phyloP scores from a whole-genome alignment of 2,329 filamentous ascomycete genomes.

The Alternaria tenuissima region DNA sequence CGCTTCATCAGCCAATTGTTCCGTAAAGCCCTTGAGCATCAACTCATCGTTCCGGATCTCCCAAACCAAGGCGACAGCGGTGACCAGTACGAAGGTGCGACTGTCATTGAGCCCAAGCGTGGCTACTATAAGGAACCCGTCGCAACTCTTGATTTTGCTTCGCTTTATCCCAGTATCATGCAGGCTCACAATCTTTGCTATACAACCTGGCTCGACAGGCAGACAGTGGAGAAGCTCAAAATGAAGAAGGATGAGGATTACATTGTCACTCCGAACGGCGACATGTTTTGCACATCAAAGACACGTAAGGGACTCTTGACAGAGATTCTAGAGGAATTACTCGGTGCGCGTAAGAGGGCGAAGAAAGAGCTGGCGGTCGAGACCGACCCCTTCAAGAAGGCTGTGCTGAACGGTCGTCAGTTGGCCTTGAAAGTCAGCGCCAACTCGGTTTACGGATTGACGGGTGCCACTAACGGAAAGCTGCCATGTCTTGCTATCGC shows the following conservation, averaged over 20 bases:
- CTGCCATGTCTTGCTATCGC: slow-evolving; percentile 94
- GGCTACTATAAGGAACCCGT: slow-evolving; percentile 96
- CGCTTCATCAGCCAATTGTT: slow-evolving; percentile 98
- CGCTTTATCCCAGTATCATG: slow-evolving; percentile 97
- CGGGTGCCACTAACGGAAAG: slow-evolving; percentile 94
- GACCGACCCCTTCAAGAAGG: slow-evolving; percentile 96
- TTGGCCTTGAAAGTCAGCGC: slow-evolving; percentile 95
- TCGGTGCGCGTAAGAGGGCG: slow-evolving; percentile 91
- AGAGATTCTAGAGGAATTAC: slow-evolving; percentile 93
- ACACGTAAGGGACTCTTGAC: slow-evolving; percentile 90
- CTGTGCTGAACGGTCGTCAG: slow-evolving; percentile 95
- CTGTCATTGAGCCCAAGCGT: slow-evolving; percentile 93
- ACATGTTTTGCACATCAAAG: slow-evolving; percentile 88
- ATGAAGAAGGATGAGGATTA: slow-evolving; percentile 93
- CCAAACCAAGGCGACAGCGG: slow-evolving; percentile 70
- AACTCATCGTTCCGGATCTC: slow-evolving; percentile 91
- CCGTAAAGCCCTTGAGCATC: slow-evolving; percentile 90
- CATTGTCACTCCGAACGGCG: slow-evolving; percentile 92
- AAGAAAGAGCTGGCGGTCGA: slow-evolving; percentile 89
- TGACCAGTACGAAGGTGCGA: slow-evolving; percentile 96
- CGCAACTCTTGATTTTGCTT: slow-evolving; percentile 97
- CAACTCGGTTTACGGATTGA: slow-evolving; percentile 97
- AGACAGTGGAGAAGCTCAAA: slow-evolving; percentile 75
- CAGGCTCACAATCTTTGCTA: slow-evolving; percentile 99
- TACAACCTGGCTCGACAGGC: slow-evolving; percentile 87